phyloP scores from a whole-genome alignment of 2,329 filamentous ascomycete species.

The Neonectria ditissima region DNA sequence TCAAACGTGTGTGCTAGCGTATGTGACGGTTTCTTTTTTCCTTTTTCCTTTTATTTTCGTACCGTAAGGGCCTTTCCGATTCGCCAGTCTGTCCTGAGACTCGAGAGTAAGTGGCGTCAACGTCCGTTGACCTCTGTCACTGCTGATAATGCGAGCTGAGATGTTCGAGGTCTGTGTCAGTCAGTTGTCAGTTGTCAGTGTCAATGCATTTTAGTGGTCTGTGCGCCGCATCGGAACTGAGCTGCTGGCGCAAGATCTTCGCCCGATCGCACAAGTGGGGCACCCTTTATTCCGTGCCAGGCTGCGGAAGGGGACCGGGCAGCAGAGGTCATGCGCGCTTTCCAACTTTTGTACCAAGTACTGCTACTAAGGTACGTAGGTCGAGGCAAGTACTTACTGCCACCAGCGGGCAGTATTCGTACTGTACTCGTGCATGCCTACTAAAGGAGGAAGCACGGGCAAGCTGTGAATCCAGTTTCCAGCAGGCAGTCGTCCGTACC shows the following conservation, averaged over 20 bases:
- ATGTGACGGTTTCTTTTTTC: neutral
- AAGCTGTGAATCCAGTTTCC: too few species aligned
- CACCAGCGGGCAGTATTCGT: neutral
- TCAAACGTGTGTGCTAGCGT: too few species aligned
- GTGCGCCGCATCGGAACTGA: slow-evolving; percentile 38
- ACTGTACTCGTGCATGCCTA: neutral
- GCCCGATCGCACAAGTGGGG: slow-evolving; percentile 35
- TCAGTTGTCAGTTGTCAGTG: slow-evolving; percentile 12
- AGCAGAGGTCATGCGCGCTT: neutral
- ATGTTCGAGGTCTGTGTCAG: slow-evolving; percentile 1
- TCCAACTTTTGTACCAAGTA: neutral
- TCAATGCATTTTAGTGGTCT: slow-evolving; percentile 23
- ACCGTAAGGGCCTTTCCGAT: neutral
- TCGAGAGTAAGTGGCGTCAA: neutral
- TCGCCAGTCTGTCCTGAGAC: neutral
- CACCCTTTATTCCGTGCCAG: neutral
- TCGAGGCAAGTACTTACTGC: neutral
- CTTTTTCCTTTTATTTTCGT: too few species aligned
- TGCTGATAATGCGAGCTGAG: neutral
- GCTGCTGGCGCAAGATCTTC: slow-evolving; percentile 37
- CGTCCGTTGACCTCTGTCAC: neutral
- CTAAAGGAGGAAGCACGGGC: too few species aligned
- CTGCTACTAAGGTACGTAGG: neutral
- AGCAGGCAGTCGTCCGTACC: neutral
- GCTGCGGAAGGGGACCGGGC: neutral